These are phyloP conservation scores for Codiaeum variegatum DNA, from an alignment of 441 rosid genomes.

Conservation along the genomic window DNA sequence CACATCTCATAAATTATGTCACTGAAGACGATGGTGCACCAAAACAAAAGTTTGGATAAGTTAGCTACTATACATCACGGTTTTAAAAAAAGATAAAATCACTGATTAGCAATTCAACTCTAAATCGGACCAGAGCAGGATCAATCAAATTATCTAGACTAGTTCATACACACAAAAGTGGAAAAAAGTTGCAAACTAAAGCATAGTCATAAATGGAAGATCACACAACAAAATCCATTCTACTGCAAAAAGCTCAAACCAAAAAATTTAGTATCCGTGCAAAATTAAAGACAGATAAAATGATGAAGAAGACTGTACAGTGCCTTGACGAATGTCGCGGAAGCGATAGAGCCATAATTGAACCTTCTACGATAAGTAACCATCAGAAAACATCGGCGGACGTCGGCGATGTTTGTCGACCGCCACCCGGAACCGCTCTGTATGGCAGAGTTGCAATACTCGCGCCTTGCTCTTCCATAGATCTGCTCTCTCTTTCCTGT, in stretches of 20 bases:
- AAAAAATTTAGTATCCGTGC: neutral
- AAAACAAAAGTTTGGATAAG: neutral
- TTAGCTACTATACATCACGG: neutral
- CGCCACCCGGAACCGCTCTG: conserved; percentile 75
- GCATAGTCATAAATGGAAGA: neutral
- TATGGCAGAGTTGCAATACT: conserved; percentile 56
- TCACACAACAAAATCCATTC: neutral
- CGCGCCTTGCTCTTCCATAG: conserved; percentile 70
- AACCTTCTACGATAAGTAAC: conserved; percentile 57
- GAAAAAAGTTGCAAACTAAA: neutral
- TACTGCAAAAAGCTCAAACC: neutral
- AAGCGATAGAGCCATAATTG: conserved; percentile 56
- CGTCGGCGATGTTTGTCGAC: conserved; percentile 63
- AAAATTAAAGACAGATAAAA: conserved; percentile 29
- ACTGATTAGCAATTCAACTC: neutral
- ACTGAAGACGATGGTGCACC: neutral
- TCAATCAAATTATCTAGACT: neutral
- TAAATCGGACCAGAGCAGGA: neutral
- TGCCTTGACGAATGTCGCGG: conserved; percentile 65
- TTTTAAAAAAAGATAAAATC: neutral
- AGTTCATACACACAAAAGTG: neutral
- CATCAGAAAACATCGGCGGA: conserved; percentile 41
- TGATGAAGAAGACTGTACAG: conserved; percentile 65
- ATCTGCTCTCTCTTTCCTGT: conserved; percentile 62
- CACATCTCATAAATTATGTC: neutral